Conservation (phyloP, 2,329 filamentous ascomycete species). For the Neofusicoccum laricinum region DNA sequence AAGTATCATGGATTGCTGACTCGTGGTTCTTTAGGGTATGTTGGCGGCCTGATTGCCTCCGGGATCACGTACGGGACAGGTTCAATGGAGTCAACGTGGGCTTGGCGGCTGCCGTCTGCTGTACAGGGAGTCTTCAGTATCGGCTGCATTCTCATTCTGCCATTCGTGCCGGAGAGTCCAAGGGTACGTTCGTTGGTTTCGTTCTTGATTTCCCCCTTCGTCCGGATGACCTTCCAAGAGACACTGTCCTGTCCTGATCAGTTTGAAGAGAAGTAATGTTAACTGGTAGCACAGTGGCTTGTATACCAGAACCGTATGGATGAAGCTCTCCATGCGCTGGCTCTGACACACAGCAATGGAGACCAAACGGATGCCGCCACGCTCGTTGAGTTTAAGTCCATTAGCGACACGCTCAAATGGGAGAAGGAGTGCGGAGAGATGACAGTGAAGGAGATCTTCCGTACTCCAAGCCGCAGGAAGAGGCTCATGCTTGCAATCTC, state of each 20-base stretch:
- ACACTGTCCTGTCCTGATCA: neutral
- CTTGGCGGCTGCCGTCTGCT: constrained; percentile 46
- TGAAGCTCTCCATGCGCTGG: constrained; percentile 43
- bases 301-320: constrained; percentile 40
- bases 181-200: neutral
- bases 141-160: constrained; percentile 42
- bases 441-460: constrained; percentile 4
- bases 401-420: constrained; percentile 6
- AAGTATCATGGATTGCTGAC: neutral
- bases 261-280: constrained; percentile 35
- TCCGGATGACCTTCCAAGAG: too few species aligned
- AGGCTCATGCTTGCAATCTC: neutral
- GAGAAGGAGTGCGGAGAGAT: constrained; percentile 8
- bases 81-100: constrained; percentile 44
- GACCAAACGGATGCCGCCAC: constrained; percentile 40
- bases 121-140: constrained; percentile 43
- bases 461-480: constrained; percentile 4
- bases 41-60: constrained; percentile 42
- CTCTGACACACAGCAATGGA: constrained; percentile 45
- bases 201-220: too few species aligned
- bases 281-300: constrained; percentile 42
- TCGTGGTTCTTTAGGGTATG: neutral
- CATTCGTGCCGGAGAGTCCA: constrained; percentile 37
- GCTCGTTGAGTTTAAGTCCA: constrained; percentile 19
- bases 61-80: constrained; percentile 47